Evolutionary conservation across 1,284 basidiomycete genomes (phyloP).

Genomic region (Trametes hirsuta): DNA sequence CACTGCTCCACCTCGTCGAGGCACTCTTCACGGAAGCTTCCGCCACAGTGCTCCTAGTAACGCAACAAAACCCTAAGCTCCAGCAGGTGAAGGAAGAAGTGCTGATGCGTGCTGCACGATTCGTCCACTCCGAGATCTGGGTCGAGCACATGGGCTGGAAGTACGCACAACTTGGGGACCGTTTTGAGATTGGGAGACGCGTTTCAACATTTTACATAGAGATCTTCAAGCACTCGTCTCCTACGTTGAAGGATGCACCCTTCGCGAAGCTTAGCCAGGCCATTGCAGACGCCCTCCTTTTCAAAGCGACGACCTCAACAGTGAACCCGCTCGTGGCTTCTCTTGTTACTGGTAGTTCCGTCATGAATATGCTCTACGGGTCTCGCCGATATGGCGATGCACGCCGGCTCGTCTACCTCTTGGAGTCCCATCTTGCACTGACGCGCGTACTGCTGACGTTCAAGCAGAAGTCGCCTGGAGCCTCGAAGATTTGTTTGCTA

Average conservation of each 20-base stretch:
- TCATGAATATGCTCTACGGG: constrained; percentile 61
- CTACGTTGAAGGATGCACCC: constrained; percentile 52
- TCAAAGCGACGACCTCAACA: constrained; percentile 72
- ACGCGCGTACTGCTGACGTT: constrained; percentile 62
- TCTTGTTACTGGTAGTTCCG: constrained; percentile 62
- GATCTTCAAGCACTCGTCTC: constrained; percentile 66
- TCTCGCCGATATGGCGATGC: constrained; percentile 72
- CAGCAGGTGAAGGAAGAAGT: constrained; percentile 82
- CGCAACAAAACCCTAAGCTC: constrained; percentile 59
- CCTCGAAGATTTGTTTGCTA: constrained; percentile 60
- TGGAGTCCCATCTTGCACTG: constrained; percentile 68
- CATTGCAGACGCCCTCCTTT: constrained; percentile 67
- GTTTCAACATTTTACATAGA: constrained; percentile 68
- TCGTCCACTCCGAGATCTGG: constrained; percentile 87
- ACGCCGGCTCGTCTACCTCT: constrained; percentile 64
- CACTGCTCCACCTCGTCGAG: constrained; percentile 76
- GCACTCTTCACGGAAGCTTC: constrained; percentile 77
- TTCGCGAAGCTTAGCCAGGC: constrained; percentile 63
- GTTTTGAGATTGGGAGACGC: constrained; percentile 78
- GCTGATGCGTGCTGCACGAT: constrained; percentile 72
- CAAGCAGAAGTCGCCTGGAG: constrained; percentile 51
- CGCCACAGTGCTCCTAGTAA: constrained; percentile 53
- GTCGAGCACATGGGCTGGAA: constrained; percentile 83
- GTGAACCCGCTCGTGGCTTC: constrained; percentile 76
- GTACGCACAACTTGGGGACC: constrained; percentile 75